phyloP scores from a whole-genome alignment of 768 basidiomycete genomes.

The Pleurotus sapidus region DNA sequence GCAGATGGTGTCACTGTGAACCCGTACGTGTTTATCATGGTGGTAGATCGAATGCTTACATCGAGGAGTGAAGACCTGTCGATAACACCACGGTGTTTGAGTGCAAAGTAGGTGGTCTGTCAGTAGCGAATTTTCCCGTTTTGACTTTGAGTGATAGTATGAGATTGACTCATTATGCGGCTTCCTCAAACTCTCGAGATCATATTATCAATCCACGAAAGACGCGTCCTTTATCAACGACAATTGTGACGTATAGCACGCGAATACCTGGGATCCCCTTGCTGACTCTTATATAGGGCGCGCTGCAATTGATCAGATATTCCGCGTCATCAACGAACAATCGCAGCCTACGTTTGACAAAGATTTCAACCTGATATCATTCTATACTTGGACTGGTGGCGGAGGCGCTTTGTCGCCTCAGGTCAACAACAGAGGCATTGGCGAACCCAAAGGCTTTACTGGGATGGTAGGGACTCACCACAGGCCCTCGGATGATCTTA shows the following conservation, averaged over 20 bases:
- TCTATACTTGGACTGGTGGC: slow-evolving; percentile 81
- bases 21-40: slow-evolving; percentile 47
- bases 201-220: slow-evolving; percentile 69
- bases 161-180: slow-evolving; percentile 79
- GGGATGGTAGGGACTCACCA: slow-evolving; percentile 78
- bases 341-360: slow-evolving; percentile 69
- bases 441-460: slow-evolving; percentile 73
- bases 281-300: slow-evolving; percentile 45
- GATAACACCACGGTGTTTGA: slow-evolving; percentile 73
- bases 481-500: slow-evolving; percentile 74
- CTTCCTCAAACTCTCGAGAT: slow-evolving; percentile 74
- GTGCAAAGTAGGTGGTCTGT: slow-evolving; percentile 57
- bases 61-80: slow-evolving; percentile 45
- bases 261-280: not conserved
- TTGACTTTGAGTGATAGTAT: slow-evolving; percentile 39
- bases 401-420: slow-evolving; percentile 58
- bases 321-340: slow-evolving; percentile 75
- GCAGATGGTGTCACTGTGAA: slow-evolving; percentile 70
- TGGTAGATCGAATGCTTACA: not conserved
- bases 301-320: slow-evolving; percentile 65
- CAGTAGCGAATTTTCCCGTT: not conserved
- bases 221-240: slow-evolving; percentile 71
- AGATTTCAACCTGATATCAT: slow-evolving; percentile 71
- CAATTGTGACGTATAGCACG: slow-evolving; percentile 46
- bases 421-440: slow-evolving; percentile 67